A percentile compares a stretch with the other conserved stretches of the same genome.
phyloP scores from a whole-genome alignment of 768 basidiomycete species.

The Kwoniella dendrophila region DNA sequence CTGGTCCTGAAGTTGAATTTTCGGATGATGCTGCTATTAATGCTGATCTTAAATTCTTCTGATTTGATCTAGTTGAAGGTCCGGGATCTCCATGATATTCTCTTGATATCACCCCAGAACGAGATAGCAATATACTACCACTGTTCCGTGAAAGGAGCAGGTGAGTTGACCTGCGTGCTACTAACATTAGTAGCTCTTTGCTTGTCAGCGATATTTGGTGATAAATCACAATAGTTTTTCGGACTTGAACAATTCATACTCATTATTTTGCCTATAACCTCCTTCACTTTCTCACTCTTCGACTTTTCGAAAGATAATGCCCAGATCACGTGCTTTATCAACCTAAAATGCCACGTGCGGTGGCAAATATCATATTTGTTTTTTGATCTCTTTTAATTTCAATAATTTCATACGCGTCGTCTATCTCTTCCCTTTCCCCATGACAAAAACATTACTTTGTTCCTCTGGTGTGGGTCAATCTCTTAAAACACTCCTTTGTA shows the following conservation, averaged over 20 bases:
- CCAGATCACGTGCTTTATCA: neutral
- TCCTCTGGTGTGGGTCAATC: too few relatives aligned
- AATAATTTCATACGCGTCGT: too few relatives aligned
- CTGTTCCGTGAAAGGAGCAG: neutral
- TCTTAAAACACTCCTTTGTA: too few relatives aligned
- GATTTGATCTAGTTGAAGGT: conserved; percentile 12
- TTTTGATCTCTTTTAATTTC: too few relatives aligned
- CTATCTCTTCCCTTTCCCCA: too few relatives aligned
- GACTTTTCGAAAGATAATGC: neutral
- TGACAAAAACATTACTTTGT: too few relatives aligned
- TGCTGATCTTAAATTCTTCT: neutral
- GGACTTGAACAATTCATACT: too few relatives aligned
- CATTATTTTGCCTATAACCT: too few relatives aligned
- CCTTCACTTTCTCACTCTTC: too few relatives aligned
- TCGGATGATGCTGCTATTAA: neutral
- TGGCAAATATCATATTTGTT: conserved; percentile 4
- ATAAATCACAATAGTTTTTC: too few relatives aligned
- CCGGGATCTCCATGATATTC: conserved; percentile 32
- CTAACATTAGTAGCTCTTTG: too few relatives aligned
- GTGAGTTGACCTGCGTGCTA: neutral
- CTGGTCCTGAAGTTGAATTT: neutral
- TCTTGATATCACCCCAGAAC: neutral
- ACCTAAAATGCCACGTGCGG: neutral
- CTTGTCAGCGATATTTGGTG: too few relatives aligned
- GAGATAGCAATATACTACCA: neutral